These are phyloP conservation scores for Lentinus tigrinus DNA, from an alignment of 768 basidiomycete genomes.

Conservation along the genomic window DNA sequence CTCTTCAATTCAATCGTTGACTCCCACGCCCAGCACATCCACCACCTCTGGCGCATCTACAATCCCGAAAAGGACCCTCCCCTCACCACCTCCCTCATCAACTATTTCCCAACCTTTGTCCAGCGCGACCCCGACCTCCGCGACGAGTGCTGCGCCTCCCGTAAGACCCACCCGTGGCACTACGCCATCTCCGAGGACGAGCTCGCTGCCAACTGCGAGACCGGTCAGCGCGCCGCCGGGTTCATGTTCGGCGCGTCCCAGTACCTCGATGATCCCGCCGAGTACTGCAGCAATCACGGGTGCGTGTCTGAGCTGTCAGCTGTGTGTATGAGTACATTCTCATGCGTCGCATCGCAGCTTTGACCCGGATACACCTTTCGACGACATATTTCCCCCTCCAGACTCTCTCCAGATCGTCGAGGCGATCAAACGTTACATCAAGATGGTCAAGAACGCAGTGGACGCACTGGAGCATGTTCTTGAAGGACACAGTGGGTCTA, in stretches of 20 bases:
- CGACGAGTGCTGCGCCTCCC: background rate
- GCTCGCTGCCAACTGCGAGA: background rate
- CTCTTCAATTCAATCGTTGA: background rate
- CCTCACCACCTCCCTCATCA: background rate
- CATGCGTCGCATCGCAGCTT: background rate
- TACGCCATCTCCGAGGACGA: conserved; percentile 10
- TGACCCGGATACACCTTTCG: background rate
- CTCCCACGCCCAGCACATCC: conserved; percentile 9
- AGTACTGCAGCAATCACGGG: conserved; percentile 12
- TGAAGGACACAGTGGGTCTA: no score
- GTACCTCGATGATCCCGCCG: conserved; percentile 4
- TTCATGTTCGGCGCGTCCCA: conserved; percentile 9
- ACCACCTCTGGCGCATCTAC: conserved; percentile 11
- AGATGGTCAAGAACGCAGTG: background rate
- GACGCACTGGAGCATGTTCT: background rate
- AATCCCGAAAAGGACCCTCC: background rate
- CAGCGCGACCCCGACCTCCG: conserved; percentile 3
- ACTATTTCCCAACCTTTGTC: conserved; percentile 11
- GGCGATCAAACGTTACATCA: background rate
- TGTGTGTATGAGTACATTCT: background rate
- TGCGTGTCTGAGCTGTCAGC: background rate
- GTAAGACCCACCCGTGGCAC: conserved; percentile 3
- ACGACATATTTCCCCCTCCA: conserved; percentile 12
- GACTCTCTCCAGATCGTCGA: background rate
- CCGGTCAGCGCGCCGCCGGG: conserved; percentile 9